These are phyloP conservation scores for Plasmodium gallinaceum DNA, from an alignment of 169 alveolate species.

Conservation along the genomic window DNA sequence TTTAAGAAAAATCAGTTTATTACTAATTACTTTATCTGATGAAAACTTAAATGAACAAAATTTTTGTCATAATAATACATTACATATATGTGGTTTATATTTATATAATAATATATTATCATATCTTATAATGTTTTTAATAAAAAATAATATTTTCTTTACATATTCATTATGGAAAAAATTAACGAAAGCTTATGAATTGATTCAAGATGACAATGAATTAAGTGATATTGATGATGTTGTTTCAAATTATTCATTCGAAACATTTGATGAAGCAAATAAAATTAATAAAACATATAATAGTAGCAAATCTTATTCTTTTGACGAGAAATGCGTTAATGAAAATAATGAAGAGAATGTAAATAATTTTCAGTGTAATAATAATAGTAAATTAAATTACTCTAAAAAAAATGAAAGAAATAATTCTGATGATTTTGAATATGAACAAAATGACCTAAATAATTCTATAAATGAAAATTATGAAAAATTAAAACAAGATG, in stretches of 20 bases:
- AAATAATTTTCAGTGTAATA: background rate
- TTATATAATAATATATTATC: conserved; percentile 45
- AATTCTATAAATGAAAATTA: conserved; percentile 2
- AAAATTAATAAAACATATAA: background rate
- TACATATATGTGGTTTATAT: conserved; percentile 54
- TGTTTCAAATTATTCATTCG: conserved; percentile 58
- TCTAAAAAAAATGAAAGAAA: conserved; percentile 4
- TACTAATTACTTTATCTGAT: conserved; percentile 31
- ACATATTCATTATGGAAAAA: conserved; percentile 39
- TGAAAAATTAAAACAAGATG: conserved; percentile 7
- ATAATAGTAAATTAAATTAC: background rate
- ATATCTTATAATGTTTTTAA: conserved; percentile 16
- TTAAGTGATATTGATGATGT: conserved; percentile 39
- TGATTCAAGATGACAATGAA: conserved; percentile 34
- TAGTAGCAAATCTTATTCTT: conserved; percentile 4
- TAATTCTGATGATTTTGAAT: conserved; percentile 3
- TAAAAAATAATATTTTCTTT: conserved; percentile 30
- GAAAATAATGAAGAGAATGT: conserved; percentile 25
- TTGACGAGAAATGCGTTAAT: conserved; percentile 3
- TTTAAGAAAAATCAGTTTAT: conserved; percentile 51
- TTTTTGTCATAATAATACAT: conserved; percentile 34
- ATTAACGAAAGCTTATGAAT: conserved; percentile 21
- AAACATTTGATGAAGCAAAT: conserved; percentile 22
- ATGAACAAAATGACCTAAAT: background rate
- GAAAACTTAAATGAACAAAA: conserved; percentile 45